phyloP scores from a whole-genome alignment of 495 filamentous ascomycete genomes.

The Echria macrotheca region DNA sequence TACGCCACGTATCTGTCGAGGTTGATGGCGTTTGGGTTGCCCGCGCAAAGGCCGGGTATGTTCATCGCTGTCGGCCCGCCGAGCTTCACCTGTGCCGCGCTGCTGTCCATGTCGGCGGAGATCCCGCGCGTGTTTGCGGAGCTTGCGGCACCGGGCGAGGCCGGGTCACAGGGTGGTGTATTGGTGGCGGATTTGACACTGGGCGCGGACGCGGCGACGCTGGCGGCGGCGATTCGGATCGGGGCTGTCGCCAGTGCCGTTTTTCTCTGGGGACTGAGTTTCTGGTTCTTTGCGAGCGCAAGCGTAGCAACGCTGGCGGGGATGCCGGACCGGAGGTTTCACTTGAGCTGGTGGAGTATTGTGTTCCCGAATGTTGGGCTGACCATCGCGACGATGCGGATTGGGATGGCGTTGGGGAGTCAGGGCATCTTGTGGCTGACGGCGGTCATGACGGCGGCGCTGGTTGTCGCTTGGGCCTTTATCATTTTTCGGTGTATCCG shows the following conservation, averaged over 20 bases:
- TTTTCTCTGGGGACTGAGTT: slow-evolving; percentile 63
- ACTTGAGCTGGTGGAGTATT: slow-evolving; percentile 52
- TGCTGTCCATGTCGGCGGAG: slow-evolving; percentile 58
- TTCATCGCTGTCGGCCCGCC: slow-evolving; percentile 68
- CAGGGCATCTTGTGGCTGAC: slow-evolving; percentile 40
- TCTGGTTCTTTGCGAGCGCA: slow-evolving; percentile 68
- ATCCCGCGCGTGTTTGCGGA: slow-evolving; percentile 22
- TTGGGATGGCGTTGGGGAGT: slow-evolving; percentile 41
- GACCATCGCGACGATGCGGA: slow-evolving; percentile 41
- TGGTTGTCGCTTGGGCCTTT: slow-evolving; percentile 54
- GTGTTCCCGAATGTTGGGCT: slow-evolving; percentile 59
- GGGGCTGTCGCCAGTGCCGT: slow-evolving; percentile 48
- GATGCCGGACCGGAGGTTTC: slow-evolving; percentile 48
- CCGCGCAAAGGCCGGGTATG: slow-evolving; percentile 53
- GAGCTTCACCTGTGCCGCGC: slow-evolving; percentile 62
- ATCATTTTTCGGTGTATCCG: slow-evolving; percentile 48
- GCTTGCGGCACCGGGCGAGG: background rate
- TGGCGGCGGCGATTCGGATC: slow-evolving; percentile 40
- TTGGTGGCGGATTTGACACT: slow-evolving; percentile 2
- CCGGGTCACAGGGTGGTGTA: background rate
- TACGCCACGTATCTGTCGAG: slow-evolving; percentile 54
- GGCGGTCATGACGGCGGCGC: slow-evolving; percentile 47
- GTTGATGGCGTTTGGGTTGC: slow-evolving; percentile 57
- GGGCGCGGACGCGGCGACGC: background rate
- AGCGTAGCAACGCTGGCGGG: slow-evolving; percentile 47